Conservation (phyloP, 352 stramenopile genomes). For the Pythium periplocum region DNA sequence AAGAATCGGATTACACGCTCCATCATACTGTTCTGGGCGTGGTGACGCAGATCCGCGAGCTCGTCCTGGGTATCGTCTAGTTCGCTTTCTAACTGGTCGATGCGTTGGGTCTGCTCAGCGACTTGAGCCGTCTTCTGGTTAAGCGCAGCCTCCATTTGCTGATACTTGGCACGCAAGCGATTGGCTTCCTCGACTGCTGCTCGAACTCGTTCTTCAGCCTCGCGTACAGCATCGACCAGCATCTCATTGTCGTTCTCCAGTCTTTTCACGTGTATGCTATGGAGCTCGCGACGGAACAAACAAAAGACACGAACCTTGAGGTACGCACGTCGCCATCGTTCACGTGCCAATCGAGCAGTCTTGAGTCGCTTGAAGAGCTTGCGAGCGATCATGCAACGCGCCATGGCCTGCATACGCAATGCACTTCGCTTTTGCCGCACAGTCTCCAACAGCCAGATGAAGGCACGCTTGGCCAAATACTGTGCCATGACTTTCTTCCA, state of each 20-base stretch:
- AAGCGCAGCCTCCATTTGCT: constrained; percentile 47
- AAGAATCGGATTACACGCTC: constrained; percentile 84
- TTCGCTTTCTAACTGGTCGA: constrained; percentile 52
- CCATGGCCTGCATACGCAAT: constrained; percentile 60
- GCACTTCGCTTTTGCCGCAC: constrained; percentile 61
- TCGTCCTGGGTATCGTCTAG: constrained; percentile 47
- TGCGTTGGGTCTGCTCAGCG: constrained; percentile 53
- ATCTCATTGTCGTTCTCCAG: constrained; percentile 64
- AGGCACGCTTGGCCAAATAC: constrained; percentile 69
- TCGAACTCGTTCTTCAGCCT: constrained; percentile 34
- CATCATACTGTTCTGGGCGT: constrained; percentile 29
- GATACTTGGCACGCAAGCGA: constrained; percentile 38
- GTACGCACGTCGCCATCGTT: constrained; percentile 59
- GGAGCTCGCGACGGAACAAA: constrained; percentile 54
- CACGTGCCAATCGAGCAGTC: constrained; percentile 54
- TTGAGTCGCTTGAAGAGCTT: constrained; percentile 59
- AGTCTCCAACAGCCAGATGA: constrained; percentile 71
- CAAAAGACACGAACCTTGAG: constrained; percentile 48
- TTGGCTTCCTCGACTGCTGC: constrained; percentile 41
- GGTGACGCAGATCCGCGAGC: constrained; percentile 43
- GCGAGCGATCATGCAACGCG: constrained; percentile 60
- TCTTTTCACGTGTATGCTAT: constrained; percentile 61
- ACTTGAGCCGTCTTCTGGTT: constrained; percentile 45
- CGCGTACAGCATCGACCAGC: constrained; percentile 33
- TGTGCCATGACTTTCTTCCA: constrained; percentile 78